A percentile compares a stretch with the other conserved stretches of the same genome.
phyloP scores from a whole-genome alignment of 768 basidiomycete genomes.

The Termitomyces sp. region DNA sequence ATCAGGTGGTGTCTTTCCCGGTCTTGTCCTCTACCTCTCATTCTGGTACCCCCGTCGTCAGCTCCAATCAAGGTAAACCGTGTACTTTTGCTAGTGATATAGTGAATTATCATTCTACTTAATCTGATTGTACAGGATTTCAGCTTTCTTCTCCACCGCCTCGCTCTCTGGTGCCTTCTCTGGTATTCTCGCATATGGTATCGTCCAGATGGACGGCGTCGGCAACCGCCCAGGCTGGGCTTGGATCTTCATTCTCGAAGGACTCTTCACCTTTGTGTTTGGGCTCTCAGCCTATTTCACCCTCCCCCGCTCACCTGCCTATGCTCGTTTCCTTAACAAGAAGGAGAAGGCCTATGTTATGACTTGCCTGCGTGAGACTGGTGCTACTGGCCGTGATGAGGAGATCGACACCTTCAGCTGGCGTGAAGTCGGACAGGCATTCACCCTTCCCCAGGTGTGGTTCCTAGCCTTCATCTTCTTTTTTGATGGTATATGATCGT shows the following conservation, averaged over 20 bases:
- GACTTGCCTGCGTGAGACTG: conserved; percentile 39
- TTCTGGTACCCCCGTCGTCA: conserved; percentile 52
- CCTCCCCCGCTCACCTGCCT: conserved; percentile 42
- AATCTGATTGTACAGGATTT: conserved; percentile 39
- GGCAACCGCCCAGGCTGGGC: conserved; percentile 58
- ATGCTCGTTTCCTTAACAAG: conserved; percentile 49
- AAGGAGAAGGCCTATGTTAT: conserved; percentile 49
- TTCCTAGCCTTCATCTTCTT: conserved; percentile 51
- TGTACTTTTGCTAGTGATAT: not conserved
- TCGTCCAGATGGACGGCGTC: conserved; percentile 61
- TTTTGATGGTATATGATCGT: conserved; percentile 39
- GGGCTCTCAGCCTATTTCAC: conserved; percentile 51
- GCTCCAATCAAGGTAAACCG: conserved; percentile 42
- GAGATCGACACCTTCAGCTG: conserved; percentile 49
- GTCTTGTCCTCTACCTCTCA: conserved; percentile 57
- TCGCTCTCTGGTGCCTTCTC: conserved; percentile 62
- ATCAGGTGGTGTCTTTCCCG: conserved; percentile 56
- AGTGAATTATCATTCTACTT: conserved; percentile 28
- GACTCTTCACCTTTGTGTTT: conserved; percentile 59
- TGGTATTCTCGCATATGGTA: conserved; percentile 65
- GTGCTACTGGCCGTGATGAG: conserved; percentile 33
- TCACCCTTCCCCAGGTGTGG: conserved; percentile 53
- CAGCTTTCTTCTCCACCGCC: conserved; percentile 23
- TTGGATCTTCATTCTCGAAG: conserved; percentile 29
- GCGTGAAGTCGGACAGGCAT: conserved; percentile 50